phyloP scores from a whole-genome alignment of 768 basidiomycete species.

The Boletellus emodensis region DNA sequence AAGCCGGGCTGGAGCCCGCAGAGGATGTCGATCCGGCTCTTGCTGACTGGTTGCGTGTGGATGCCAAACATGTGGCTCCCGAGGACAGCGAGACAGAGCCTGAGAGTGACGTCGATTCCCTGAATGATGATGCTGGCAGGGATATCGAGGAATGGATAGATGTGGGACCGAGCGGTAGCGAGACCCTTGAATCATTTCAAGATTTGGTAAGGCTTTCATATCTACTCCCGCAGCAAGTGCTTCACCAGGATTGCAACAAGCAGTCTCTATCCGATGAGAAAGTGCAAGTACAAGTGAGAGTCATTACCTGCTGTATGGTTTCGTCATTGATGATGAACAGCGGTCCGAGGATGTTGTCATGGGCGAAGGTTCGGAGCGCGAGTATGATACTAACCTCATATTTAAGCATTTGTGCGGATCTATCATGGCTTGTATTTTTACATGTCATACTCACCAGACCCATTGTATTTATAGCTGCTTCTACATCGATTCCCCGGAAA shows the following conservation, averaged over 20 bases:
- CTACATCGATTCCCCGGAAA: slow-evolving; percentile 80
- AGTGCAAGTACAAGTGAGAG: slow-evolving; percentile 5
- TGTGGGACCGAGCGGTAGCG: slow-evolving; percentile 17
- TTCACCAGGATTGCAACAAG: not conserved
- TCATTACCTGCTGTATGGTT: not conserved
- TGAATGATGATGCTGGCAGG: slow-evolving; percentile 51
- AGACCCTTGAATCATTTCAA: slow-evolving; percentile 20
- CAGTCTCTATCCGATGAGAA: slow-evolving; percentile 14
- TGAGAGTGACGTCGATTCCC: slow-evolving; percentile 66
- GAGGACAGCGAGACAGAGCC: slow-evolving; percentile 45
- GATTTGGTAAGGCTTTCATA: slow-evolving; percentile 3
- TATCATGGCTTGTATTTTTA: not conserved
- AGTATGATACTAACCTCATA: slow-evolving; percentile 75
- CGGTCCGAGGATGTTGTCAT: slow-evolving; percentile 44
- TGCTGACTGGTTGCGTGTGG: slow-evolving; percentile 61
- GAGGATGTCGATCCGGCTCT: slow-evolving; percentile 45
- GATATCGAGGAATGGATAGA: slow-evolving; percentile 42
- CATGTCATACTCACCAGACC: not conserved
- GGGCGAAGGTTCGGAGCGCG: slow-evolving; percentile 72
- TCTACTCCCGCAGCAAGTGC: not conserved
- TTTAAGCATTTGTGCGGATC: slow-evolving; percentile 75
- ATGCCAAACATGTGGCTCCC: slow-evolving; percentile 28
- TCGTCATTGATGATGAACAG: slow-evolving; percentile 5
- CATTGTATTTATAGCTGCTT: slow-evolving; percentile 55
- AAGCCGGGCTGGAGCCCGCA: slow-evolving; percentile 25